Base-by-base conservation (phyloP, 768 basidiomycete species). In the Kwoniella mangroviensis region DNA sequence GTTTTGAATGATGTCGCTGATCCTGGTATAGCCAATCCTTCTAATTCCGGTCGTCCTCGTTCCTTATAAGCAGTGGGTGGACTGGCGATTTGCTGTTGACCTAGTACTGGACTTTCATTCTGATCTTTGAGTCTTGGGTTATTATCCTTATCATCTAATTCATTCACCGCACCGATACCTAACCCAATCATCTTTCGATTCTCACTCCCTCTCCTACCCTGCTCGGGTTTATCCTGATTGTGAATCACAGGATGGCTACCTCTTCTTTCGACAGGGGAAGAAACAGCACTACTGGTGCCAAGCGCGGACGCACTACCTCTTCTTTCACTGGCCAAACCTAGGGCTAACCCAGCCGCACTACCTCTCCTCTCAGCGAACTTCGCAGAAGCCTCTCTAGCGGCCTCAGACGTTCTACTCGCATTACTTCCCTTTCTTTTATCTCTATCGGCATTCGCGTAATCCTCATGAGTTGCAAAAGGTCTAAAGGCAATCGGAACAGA, bases 1-100 rank as follows among this genome's bases (percentile, higher is more conserved):
- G 65, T 66, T 59, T 45, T 49, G n/a, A 66, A 66, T 17, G 41
- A 45, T n/a, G 41, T 57, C 11, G 65, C 65, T 26, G 52, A 55
- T 59, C 55, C 65, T 3, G 65, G 65, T 17, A 56, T 56, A 19
- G 34, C 19, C 12, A 60, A 12, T 60, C 58, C 58, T 42, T 41
- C 58, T 41, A 60, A 42, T n/a, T 60, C 41, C 13, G 58, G 58
- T 60, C 58, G 24, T 57, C 12, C 45, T 15, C 28, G 19, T 57
- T 57, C 26, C 45, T 15, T 57, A 12, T 9, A 13, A 34, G 12
- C 12, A 17, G 56, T 11, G 9, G 56, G 17, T 17, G 56, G 15
- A 26, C 6, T 24, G 22, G 56, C 12, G 56, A 34, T 34, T 57
- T 17, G 21, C 13, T 57, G 21, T 28, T 57, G 15, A 28, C 28